Evolutionary conservation across 2,329 filamentous ascomycete genomes (phyloP).

Genomic region (Pseudocercospora musae): DNA sequence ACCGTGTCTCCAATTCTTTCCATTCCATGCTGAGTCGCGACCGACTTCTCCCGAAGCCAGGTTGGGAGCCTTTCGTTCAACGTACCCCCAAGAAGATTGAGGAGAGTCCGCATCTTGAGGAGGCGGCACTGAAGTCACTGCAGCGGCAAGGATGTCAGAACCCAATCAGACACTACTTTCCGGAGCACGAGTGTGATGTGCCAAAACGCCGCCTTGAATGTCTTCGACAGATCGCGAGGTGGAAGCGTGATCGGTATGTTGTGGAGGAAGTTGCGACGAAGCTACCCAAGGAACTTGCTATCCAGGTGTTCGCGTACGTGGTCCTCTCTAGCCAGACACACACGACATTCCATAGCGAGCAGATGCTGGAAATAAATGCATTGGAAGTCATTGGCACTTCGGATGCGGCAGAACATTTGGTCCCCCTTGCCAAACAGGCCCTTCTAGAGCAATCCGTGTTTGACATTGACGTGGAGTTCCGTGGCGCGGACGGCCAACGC

Average conservation of each 20-base stretch:
- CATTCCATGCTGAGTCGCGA: background rate
- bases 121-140: slow-evolving; percentile 10
- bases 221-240: slow-evolving; percentile 10
- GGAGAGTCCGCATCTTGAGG: slow-evolving; percentile 7
- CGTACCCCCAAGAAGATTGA: slow-evolving; percentile 5
- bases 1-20: background rate
- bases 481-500: slow-evolving; percentile 4
- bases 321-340: slow-evolving; percentile 5
- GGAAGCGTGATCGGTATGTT: slow-evolving; percentile 9
- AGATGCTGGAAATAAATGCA: slow-evolving; percentile 2
- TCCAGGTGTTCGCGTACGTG: slow-evolving; percentile 15
- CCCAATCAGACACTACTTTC: slow-evolving; percentile 11
- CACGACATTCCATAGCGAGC: background rate
- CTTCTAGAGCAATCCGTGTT: slow-evolving; percentile 14
- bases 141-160: slow-evolving; percentile 14
- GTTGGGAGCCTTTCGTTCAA: slow-evolving; percentile 14
- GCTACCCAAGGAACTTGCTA: slow-evolving; percentile 15
- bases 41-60: background rate
- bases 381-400: slow-evolving; percentile 9
- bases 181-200: slow-evolving; percentile 13
- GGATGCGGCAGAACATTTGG: background rate
- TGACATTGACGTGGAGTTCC: slow-evolving; percentile 7
- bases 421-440: slow-evolving; percentile 10
- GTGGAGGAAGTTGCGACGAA: slow-evolving; percentile 10
- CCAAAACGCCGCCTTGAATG: slow-evolving; percentile 10